A percentile compares a stretch with the other conserved stretches of the same genome.
Evolutionary conservation across 352 stramenopile species (phyloP).

Genomic region (Phytopythium cucurbitacearum): DNA sequence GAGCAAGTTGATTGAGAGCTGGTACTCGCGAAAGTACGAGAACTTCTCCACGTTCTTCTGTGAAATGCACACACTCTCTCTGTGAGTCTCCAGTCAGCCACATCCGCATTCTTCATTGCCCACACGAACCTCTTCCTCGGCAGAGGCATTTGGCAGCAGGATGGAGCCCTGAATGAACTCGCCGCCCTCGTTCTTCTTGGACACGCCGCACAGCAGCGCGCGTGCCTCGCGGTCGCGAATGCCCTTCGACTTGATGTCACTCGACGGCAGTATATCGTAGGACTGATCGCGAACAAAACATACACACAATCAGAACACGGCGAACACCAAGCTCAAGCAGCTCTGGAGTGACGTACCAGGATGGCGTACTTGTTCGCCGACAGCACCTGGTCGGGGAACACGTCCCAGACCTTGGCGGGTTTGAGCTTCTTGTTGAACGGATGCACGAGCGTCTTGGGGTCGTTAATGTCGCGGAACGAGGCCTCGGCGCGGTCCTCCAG

Average conservation of each 20-base stretch:
- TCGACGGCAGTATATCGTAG: constrained; percentile 82
- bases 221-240: constrained; percentile 66
- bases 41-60: constrained; percentile 75
- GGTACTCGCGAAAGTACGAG: constrained; percentile 78
- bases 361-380: constrained; percentile 81
- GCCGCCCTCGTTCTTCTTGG: constrained; percentile 53
- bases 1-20: constrained; percentile 62
- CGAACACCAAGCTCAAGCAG: neutral
- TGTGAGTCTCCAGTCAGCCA: constrained; percentile 6
- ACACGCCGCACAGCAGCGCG: constrained; percentile 67
- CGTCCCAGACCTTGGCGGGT: constrained; percentile 76
- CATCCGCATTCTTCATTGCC: neutral
- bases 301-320: neutral
- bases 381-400: constrained; percentile 76
- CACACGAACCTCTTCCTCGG: constrained; percentile 46
- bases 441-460: constrained; percentile 64
- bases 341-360: constrained; percentile 34
- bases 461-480: constrained; percentile 71
- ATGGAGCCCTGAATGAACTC: constrained; percentile 77
- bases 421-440: constrained; percentile 84
- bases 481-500: constrained; percentile 77
- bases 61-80: constrained; percentile 4
- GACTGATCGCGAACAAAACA: constrained; percentile 29
- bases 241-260: constrained; percentile 72
- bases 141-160: constrained; percentile 48